Evolutionary conservation across 2,329 filamentous ascomycete species (phyloP), one percentile per base, ranked within the genome.

Genomic region (Aspergillus pseudotamarii): DNA sequence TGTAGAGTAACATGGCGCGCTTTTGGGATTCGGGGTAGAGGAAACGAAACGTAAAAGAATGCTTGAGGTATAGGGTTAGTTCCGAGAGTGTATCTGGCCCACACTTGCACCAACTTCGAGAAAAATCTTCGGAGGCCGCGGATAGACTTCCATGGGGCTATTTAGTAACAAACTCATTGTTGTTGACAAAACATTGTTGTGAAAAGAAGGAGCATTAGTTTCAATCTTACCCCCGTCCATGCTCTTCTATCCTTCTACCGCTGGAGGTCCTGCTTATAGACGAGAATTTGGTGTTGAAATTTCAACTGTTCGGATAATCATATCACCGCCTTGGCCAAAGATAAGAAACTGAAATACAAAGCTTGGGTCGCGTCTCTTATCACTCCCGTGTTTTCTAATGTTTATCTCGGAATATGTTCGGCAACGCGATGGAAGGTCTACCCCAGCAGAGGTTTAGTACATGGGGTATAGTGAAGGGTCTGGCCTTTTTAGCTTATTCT

Each of bases 401-500:
- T 36, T 54, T 54, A 54, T 54, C 30, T 54, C 51, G 51, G 51
- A 23, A 16, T 34, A 54, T 34, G 11, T 21, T 54, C 51, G 50
- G 51, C 26, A 19, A 19, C 14, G 12, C 26, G 6, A 50, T 50
- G 8, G 0, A 19, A 50, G 26, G 5, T 6, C 16, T 30, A 30
- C 6, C 46, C 26, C 46, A 9, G 23, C 46, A 50, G 26, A n/a
- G 23, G 21, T 48, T 48, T 48, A 28, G 45, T 8, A 6, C 14
- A 48, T 28, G 4, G 11, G 45, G 23, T 5, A 26, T 16, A 9
- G 12, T 28, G 12, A 23, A 48, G 11, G 14, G 46, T 28, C 46
- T 30, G 28, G 26, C 26, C 46, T 30, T 30, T 28, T 19, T 28
- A 50, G 26, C 16, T 26, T 50, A 50, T 14, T 16, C 45, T 48